Percentiles rank a stretch among this genome's conserved stretches.
Conservation (phyloP, 768 basidiomycete species). For the Kwoniella bestiolae region DNA sequence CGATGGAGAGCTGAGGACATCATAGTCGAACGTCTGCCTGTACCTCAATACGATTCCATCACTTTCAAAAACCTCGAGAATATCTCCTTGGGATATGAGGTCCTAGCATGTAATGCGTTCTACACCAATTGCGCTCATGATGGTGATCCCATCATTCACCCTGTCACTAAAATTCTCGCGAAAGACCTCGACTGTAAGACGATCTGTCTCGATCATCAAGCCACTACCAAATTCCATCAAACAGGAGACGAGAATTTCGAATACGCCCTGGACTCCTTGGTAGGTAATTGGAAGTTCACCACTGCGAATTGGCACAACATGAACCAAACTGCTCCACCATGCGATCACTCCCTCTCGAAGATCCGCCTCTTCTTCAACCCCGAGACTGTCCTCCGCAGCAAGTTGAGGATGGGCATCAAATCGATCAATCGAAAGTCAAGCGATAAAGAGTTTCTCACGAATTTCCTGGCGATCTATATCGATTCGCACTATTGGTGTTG, state of each 20-base stretch:
- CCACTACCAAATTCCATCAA: not conserved
- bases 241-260: not conserved
- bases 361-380: too few relatives aligned
- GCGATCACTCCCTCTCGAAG: too few relatives aligned
- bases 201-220: not conserved
- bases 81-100: not conserved
- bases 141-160: not conserved
- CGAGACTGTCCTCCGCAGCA: too few relatives aligned
- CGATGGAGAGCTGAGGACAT: too few relatives aligned
- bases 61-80: not conserved
- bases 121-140: not conserved
- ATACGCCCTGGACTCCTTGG: not conserved
- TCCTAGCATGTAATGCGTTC: not conserved
- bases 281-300: not conserved
- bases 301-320: too few relatives aligned
- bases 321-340: too few relatives aligned
- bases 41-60: too few relatives aligned
- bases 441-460: too few relatives aligned
- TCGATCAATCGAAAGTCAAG: too few relatives aligned
- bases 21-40: too few relatives aligned
- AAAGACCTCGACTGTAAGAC: not conserved
- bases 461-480: not conserved
- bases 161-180: not conserved
- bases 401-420: too few relatives aligned
- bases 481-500: conserved; percentile 4